A percentile compares a stretch with the other conserved stretches of the same genome.
Conservation (phyloP, 2,329 filamentous ascomycete species). For the Aureobasidium melanogenum region DNA sequence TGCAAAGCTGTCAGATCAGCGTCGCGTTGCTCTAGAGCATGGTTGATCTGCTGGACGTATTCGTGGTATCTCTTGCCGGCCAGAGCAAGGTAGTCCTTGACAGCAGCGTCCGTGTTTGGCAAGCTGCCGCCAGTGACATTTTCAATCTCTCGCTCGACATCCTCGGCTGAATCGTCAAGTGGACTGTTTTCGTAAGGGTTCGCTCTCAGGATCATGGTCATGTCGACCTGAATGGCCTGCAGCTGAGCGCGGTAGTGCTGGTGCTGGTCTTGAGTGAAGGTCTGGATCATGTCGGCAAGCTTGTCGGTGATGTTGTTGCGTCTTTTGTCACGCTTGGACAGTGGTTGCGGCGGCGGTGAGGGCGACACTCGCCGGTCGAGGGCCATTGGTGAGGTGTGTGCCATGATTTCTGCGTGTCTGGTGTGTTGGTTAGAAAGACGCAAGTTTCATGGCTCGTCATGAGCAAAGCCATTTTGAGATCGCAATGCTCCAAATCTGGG, state of each 20-base stretch:
- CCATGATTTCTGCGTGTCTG: neutral
- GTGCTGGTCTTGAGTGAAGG: conserved; percentile 74
- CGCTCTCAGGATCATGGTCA: conserved; percentile 74
- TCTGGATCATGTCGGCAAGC: conserved; percentile 64
- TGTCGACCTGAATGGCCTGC: conserved; percentile 84
- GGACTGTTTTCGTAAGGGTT: conserved; percentile 66
- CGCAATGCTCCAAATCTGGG: conserved; percentile 1
- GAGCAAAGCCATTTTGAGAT: conserved; percentile 8
- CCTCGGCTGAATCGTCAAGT: conserved; percentile 56
- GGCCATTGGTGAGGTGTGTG: conserved; percentile 10
- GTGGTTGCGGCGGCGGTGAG: conserved; percentile 36
- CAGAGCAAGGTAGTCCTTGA: conserved; percentile 56
- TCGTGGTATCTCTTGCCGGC: conserved; percentile 75
- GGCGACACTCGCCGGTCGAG: conserved; percentile 15
- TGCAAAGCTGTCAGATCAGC: conserved; percentile 70
- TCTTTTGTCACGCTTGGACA: conserved; percentile 84
- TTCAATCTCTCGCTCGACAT: conserved; percentile 53
- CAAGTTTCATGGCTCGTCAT: neutral
- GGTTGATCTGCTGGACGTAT: conserved; percentile 79
- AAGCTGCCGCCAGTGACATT: conserved; percentile 33
- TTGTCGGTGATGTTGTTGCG: conserved; percentile 74
- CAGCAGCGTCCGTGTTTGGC: conserved; percentile 42
- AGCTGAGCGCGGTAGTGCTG: conserved; percentile 80
- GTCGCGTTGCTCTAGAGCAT: conserved; percentile 80
- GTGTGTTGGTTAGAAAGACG: neutral